phyloP scores from a whole-genome alignment of 495 filamentous ascomycete species.

The Clohesyomyces aquaticus region DNA sequence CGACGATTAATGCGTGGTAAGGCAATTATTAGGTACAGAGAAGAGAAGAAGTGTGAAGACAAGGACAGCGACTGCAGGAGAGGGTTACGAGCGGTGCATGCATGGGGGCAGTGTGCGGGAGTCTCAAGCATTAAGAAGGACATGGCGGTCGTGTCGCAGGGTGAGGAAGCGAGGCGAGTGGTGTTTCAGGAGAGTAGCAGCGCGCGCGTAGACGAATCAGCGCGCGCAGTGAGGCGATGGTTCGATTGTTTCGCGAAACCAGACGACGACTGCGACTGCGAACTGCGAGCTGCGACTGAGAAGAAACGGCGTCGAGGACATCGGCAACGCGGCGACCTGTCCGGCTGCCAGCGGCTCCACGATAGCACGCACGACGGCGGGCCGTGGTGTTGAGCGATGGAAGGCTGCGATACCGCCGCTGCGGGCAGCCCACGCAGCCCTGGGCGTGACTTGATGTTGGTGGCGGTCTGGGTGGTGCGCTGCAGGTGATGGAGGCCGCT shows the following conservation, averaged over 20 bases:
- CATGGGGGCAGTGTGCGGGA: constrained; percentile 6
- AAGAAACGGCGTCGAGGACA: no score
- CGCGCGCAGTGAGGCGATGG: constrained; percentile 3
- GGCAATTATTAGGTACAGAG: constrained; percentile 31
- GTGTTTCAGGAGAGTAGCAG: constrained; percentile 37
- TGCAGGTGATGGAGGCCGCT: not conserved
- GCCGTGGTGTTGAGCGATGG: constrained; percentile 29
- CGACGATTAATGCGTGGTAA: constrained; percentile 25
- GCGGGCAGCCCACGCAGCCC: no score
- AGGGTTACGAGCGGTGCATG: constrained; percentile 16
- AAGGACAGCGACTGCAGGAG: constrained; percentile 22
- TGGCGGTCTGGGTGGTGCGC: constrained; percentile 6
- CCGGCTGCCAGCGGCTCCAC: not conserved
- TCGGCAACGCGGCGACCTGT: no score
- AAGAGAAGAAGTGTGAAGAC: constrained; percentile 31
- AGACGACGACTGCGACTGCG: not conserved
- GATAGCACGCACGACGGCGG: not conserved
- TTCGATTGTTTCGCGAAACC: constrained; percentile 20
- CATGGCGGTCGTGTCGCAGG: constrained; percentile 33
- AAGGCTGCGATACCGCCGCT: no score
- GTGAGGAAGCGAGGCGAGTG: constrained; percentile 19
- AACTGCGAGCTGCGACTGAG: no score
- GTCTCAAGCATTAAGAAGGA: constrained; percentile 37
- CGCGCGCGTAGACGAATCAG: constrained; percentile 26
- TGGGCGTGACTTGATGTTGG: no score